Base-by-base conservation (phyloP, 208 protist genomes). In the Trypanosoma melophagium region DNA sequence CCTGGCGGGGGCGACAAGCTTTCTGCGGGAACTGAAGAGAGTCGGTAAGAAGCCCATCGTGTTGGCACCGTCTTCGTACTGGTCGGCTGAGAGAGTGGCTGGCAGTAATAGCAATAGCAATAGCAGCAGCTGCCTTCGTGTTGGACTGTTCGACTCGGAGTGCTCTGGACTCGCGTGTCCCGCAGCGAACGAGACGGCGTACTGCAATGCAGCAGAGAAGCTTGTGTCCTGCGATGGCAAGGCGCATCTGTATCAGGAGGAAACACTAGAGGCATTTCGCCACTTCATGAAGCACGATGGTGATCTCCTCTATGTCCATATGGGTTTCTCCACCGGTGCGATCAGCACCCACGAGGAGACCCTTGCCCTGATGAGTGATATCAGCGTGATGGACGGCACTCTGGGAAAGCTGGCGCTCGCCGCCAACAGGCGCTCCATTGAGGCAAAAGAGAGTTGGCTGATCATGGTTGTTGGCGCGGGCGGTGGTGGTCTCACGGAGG, bases 351-450 rank as follows among this genome's bases (percentile, higher is more conserved):
- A 68, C 4, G 61, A 79, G 44, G 67, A 60, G 42, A 42, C 58
- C 56, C 13, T 68, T 77, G 47, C 45, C 66, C 54, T 41, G 60
- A 53, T 81, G 58, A 90, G 86, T 64, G 71, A 84, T 22, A 72
- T 90, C 58, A 90, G 89, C 63, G 70, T 93, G 40, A 69, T 95
- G 31, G 89, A 95, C 64, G 66, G 77, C 24, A 65, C 76, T 2
- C 49, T 95, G 7, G 84, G 84, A 40, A 77, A 69, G 21, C 53
- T 95, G 45, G 76, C 78, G 16, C 47, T 93, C 28, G 69, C 77
- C 2, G 75, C 86, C 0, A 60, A 57, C 19, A 42, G 69, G 35
- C 86, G 85, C 62, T 86, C 85, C 22, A 66, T 64, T 5, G 38
- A 21, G 4, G 51, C 55, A 1, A 31, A 58, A 28, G 86, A 91